Evolutionary conservation across 352 stramenopile genomes (phyloP).

Genomic region (Globisporangium cystogenes): DNA sequence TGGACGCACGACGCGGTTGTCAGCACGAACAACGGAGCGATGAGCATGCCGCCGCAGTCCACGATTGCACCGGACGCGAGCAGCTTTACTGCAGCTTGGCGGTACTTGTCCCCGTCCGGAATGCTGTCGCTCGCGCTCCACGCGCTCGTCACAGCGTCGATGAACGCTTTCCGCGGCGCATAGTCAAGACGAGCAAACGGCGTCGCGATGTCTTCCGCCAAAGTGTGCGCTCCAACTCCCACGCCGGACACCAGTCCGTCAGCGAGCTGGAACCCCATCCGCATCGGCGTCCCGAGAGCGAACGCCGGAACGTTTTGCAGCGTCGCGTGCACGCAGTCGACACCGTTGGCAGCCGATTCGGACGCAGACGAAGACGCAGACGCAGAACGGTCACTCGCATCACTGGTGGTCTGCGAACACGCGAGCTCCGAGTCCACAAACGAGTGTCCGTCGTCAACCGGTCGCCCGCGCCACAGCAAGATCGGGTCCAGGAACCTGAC

Average conservation of each 20-base stretch:
- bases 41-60: conserved; percentile 3
- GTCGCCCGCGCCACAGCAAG: not conserved
- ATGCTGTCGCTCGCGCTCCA: not conserved
- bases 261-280: conserved; percentile 2
- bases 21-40: conserved; percentile 5
- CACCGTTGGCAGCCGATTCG: not conserved
- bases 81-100: not conserved
- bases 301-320: not conserved
- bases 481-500: conserved; percentile 3
- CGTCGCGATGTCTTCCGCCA: not conserved
- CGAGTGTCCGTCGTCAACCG: not conserved
- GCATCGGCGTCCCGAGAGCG: not conserved
- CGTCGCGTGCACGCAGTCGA: not conserved
- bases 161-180: not conserved
- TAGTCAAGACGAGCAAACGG: not conserved
- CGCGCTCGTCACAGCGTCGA: not conserved
- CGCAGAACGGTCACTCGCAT: not conserved
- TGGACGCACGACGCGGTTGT: conserved; percentile 3
- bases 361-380: too few species aligned
- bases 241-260: not conserved
- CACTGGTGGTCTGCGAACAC: not conserved
- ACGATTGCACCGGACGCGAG: not conserved
- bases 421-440: not conserved
- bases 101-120: not conserved
- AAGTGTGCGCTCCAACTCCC: not conserved